These are phyloP conservation scores for Austroboletus niveus DNA, from an alignment of 1,284 basidiomycete genomes.

Conservation along the genomic window DNA sequence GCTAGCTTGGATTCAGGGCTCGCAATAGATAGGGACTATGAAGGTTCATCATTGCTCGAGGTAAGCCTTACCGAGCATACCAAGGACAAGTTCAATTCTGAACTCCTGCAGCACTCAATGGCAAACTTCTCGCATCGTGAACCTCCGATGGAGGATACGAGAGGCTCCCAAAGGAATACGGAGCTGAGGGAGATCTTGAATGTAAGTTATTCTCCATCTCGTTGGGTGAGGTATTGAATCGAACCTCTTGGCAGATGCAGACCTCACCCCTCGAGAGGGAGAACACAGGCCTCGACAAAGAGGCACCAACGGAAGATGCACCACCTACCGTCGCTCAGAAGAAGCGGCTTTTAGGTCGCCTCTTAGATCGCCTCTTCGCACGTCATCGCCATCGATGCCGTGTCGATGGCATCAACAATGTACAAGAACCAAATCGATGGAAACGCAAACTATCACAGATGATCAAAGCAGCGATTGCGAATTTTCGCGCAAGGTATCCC, in stretches of 20 bases:
- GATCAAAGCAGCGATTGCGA: conserved; percentile 21
- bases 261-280: not conserved
- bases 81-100: conserved; percentile 2
- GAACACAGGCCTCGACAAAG: conserved; percentile 8
- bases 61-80: conserved; percentile 13
- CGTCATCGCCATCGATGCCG: conserved; percentile 2
- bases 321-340: conserved; percentile 7
- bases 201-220: conserved; percentile 10
- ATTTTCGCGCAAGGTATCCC: conserved; percentile 24
- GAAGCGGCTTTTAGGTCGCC: not conserved
- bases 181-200: conserved; percentile 18
- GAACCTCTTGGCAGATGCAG: conserved; percentile 10
- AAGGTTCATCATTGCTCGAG: conserved; percentile 27
- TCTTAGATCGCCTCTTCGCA: conserved; percentile 7
- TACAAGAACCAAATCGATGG: conserved; percentile 9
- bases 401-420: conserved; percentile 1
- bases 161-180: not conserved
- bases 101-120: conserved; percentile 12
- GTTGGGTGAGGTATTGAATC: conserved; percentile 9
- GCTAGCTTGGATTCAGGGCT: conserved; percentile 29
- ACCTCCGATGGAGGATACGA: conserved; percentile 1
- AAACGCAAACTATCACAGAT: conserved; percentile 19
- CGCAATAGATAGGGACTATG: conserved; percentile 21
- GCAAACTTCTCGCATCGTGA: conserved; percentile 1
- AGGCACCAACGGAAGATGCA: not conserved